Base-by-base conservation (phyloP, 495 filamentous ascomycete species). In the Chaetomium tenue region DNA sequence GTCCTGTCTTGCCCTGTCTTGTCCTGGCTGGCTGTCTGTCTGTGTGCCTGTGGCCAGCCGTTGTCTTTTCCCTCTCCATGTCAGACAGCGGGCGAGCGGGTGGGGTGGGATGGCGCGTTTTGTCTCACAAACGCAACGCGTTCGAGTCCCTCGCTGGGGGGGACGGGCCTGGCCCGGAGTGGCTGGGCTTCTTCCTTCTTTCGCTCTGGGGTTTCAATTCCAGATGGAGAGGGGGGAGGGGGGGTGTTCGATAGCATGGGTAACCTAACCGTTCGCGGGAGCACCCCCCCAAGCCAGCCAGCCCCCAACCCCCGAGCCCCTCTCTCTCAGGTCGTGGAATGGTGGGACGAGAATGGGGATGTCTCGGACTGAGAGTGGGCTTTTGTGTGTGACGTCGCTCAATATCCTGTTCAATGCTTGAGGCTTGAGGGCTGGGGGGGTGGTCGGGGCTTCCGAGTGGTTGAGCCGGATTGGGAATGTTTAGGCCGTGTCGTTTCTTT, bases 341-440 rank as follows among this genome's bases (percentile, higher is more conserved):
- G 15, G 13, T 33, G 51, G 15, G 13, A 47, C 44, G 12, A 18
- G 16, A 6, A 30, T 30, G 28, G 28, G 28, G 1, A 3, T 56
- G 53, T 56, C 30, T 56, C 53, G 53, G 53, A 56, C 26, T 44
- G 40, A 8, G 20, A n/a, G 39, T 42, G 55, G 53, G 20, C 5
- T 44, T 33, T 58, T 37, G 37, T 58, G 55, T 58, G 55, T n/a
- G 22, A 58, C 55, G 39, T 44, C 18, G 16, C 48, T 26, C 40
- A 47, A 47, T 59, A 59, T 59, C 23, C 16, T 22, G 57, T 25
- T 23, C 57, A 59, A 59, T 59, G 57, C 57, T 11, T 30, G 25
- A 47, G 25, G 40, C 18, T 15, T 56, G 57, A n/a, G n/a, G n/a
- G n/a, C n/a, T n/a, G n/a, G n/a, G n/a, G n/a, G n/a, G n/a, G n/a